Conservation (phyloP, 2,329 filamentous ascomycete genomes). For the Nannizzia gypsea region DNA sequence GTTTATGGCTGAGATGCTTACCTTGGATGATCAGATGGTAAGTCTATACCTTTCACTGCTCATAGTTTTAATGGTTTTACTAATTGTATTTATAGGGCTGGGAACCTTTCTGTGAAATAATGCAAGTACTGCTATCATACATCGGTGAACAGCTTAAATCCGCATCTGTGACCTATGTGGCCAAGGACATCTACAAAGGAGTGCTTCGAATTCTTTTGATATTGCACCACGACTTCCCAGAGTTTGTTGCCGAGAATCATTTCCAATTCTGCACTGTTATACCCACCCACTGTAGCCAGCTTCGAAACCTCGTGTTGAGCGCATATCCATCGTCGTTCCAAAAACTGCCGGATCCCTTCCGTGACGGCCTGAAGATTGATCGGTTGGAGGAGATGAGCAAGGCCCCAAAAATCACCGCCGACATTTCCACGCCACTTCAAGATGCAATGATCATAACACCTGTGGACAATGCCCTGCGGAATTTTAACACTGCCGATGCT, state of each 20-base stretch:
- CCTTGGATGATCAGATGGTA: slow-evolving; percentile 47
- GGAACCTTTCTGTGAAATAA: slow-evolving; percentile 59
- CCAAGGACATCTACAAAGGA: slow-evolving; percentile 75
- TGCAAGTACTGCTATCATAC: slow-evolving; percentile 60
- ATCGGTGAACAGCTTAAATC: slow-evolving; percentile 70
- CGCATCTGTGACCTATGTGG: slow-evolving; percentile 53
- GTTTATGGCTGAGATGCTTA: slow-evolving; percentile 68
- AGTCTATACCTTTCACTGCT: slow-evolving; percentile 10
- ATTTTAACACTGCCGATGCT: slow-evolving; percentile 56
- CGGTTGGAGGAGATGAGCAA: slow-evolving; percentile 62
- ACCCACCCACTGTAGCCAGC: slow-evolving; percentile 70
- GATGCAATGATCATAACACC: slow-evolving; percentile 42
- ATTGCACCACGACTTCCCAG: slow-evolving; percentile 86
- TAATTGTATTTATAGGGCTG: slow-evolving; percentile 46
- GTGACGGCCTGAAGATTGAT: slow-evolving; percentile 63
- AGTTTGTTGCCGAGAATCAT: slow-evolving; percentile 83
- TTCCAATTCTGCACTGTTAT: slow-evolving; percentile 69
- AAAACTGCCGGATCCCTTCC: slow-evolving; percentile 63
- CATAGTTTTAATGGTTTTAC: slow-evolving; percentile 1
- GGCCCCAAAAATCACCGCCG: slow-evolving; percentile 52
- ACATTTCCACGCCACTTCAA: slow-evolving; percentile 42
- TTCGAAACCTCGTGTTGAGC: slow-evolving; percentile 77
- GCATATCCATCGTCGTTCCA: slow-evolving; percentile 59
- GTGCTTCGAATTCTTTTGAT: slow-evolving; percentile 71
- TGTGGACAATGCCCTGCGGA: slow-evolving; percentile 42